Base-by-base conservation (phyloP, 2,329 filamentous ascomycete genomes). In the Hypoxylon sp. region DNA sequence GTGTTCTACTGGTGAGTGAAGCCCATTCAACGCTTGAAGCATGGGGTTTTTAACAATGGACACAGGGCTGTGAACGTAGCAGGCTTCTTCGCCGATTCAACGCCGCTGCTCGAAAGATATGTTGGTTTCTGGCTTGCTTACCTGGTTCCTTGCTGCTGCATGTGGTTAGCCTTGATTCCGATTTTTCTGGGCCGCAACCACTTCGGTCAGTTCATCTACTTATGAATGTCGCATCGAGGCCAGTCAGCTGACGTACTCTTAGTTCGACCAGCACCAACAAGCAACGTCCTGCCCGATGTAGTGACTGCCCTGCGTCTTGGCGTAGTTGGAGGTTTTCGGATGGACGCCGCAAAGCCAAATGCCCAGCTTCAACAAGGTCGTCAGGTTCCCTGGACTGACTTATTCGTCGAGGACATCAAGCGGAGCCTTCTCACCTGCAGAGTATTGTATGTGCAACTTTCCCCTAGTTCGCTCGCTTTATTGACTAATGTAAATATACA, bases 91-190 rank as follows among this genome's bases (percentile, higher is more conserved):
- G 51, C 65, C 2, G 52, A 54, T 47, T 54, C 51, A 5, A 68
- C 65, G 6, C 46, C 65, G 4, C 35, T 65, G 3, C 11, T 70
- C 6, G 67, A 68, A 46, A 67, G 54, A 39, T 58, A 68, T 19
- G 48, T 67, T n/a, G 67, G 61, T 7, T 70, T 70, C n/a, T 70
- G 67, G 67, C 42, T 55, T 2, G 63, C 67, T 0, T 69, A 67
- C 13, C 32, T 67, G 24, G n/a, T 67, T 11, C 67, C 64, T 29
- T 60, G 54, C 50, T 69, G 62, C 32, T 62, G 54, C 39, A 62
- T 67, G 62, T 66, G 58, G 63, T 5, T 62, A 15, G 56, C 47
- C 8, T 3, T 69, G 15, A 62, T 69, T 39, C 62, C 65, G n/a
- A 60, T 69, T 10, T 37, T 66, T 37, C 44, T 69, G 19, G 39